Percentiles rank a stretch among this genome's conserved stretches.
These are phyloP conservation scores for Sporisorium scitamineum DNA, from an alignment of 1,284 basidiomycete species.

Conservation along the genomic window DNA sequence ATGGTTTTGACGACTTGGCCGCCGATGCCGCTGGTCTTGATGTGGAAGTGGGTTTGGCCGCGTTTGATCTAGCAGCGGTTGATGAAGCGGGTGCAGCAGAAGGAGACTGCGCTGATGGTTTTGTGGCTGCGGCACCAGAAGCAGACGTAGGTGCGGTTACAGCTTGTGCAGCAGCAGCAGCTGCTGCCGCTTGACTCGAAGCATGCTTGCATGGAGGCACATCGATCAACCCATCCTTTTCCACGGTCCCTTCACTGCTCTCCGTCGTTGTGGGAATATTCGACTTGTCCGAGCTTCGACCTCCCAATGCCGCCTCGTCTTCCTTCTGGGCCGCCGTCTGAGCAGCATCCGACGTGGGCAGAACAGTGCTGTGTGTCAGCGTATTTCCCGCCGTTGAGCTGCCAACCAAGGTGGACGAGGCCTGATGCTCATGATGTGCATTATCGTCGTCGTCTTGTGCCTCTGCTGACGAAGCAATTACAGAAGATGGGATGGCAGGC, in stretches of 20 bases:
- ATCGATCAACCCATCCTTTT: constrained; percentile 39
- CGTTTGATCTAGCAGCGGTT: background rate
- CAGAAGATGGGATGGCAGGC: constrained; percentile 5
- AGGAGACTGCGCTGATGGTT: background rate
- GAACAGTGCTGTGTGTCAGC: constrained; percentile 8
- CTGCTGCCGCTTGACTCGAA: background rate
- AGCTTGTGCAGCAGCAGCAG: background rate
- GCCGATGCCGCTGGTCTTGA: constrained; percentile 10
- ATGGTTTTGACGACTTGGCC: background rate
- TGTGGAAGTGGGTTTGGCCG: constrained; percentile 12
- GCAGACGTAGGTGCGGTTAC: background rate
- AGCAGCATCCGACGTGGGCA: background rate
- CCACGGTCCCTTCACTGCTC: constrained; percentile 39
- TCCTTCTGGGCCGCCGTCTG: background rate
- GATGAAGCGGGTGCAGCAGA: constrained; percentile 5
- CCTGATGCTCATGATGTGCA: constrained; percentile 42
- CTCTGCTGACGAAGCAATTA: background rate
- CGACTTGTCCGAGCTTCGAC: background rate
- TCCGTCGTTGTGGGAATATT: constrained; percentile 11
- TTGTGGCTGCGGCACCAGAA: background rate
- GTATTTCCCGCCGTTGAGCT: constrained; percentile 33
- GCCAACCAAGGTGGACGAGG: constrained; percentile 37
- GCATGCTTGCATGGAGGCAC: constrained; percentile 29
- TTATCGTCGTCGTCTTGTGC: background rate
- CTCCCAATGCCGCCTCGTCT: background rate